Conservation (phyloP, 305 asterid genomes). For the Andrographis paniculata region DNA sequence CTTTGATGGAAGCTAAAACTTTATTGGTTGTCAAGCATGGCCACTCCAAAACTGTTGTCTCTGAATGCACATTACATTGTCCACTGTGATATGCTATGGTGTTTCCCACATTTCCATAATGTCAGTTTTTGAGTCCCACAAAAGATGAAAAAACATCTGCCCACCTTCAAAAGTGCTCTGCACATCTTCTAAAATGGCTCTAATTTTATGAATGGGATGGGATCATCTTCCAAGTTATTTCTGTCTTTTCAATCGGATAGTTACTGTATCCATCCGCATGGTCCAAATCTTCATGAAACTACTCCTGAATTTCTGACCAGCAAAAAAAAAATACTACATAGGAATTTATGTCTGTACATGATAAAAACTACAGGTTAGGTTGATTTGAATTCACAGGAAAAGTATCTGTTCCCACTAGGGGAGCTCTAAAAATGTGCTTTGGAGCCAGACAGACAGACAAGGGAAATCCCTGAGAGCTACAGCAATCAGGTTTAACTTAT, state of each 20-base stretch:
- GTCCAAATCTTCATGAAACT: background rate
- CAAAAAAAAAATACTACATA: background rate
- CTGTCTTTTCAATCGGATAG: background rate
- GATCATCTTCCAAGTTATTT: background rate
- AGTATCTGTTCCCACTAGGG: background rate
- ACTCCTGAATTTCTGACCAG: background rate
- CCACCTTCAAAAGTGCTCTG: constrained; percentile 30
- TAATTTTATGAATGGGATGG: constrained; percentile 17
- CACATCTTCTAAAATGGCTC: constrained; percentile 19
- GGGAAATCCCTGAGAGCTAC: background rate
- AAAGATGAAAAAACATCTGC: constrained; percentile 21
- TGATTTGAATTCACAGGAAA: background rate
- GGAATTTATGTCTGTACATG: background rate
- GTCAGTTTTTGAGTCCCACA: constrained; percentile 39
- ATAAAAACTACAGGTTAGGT: background rate
- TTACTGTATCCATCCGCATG: background rate
- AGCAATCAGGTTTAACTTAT: background rate
- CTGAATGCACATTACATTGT: constrained; percentile 15
- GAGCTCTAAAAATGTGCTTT: background rate
- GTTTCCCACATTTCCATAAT: constrained; percentile 22
- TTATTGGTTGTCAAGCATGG: constrained; percentile 21
- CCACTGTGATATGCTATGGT: constrained; percentile 19
- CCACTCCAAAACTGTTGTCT: constrained; percentile 24
- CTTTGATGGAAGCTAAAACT: background rate
- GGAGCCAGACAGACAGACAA: background rate